These are phyloP conservation scores for Coniophora puteana DNA, from an alignment of 1,284 basidiomycete species.

Conservation along the genomic window DNA sequence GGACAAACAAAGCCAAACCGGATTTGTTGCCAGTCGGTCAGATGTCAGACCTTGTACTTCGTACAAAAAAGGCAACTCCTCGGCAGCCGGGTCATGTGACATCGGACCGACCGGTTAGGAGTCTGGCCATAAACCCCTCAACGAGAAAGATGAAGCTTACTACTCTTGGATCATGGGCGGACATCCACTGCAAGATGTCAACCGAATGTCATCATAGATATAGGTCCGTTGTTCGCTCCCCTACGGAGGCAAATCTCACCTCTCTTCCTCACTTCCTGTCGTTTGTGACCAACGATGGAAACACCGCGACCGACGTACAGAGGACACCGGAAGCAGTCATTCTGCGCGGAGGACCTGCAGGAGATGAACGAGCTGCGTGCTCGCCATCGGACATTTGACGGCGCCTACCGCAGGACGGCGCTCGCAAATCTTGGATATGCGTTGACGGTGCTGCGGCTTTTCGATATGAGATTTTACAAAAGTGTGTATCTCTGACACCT, in stretches of 20 bases:
- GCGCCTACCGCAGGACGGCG: slow-evolving; percentile 76
- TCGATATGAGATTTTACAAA: slow-evolving; percentile 65
- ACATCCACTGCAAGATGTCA: too few species aligned
- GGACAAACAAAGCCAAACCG: too few species aligned
- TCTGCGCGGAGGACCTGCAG: slow-evolving; percentile 51
- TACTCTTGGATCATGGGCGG: too few species aligned
- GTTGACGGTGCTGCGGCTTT: slow-evolving; percentile 71
- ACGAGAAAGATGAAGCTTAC: too few species aligned
- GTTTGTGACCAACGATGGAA: too few species aligned
- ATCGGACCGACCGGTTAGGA: too few species aligned
- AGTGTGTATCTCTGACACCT: slow-evolving; percentile 40
- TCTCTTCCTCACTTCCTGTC: background rate
- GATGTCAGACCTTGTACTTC: too few species aligned
- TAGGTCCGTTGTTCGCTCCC: background rate
- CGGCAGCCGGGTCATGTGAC: too few species aligned
- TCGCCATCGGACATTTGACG: slow-evolving; percentile 76
- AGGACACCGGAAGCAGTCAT: slow-evolving; percentile 58
- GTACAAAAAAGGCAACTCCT: too few species aligned
- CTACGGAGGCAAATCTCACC: background rate
- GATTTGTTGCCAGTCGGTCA: too few species aligned
- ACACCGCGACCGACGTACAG: slow-evolving; percentile 36
- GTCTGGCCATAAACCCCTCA: too few species aligned
- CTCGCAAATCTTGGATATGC: slow-evolving; percentile 74
- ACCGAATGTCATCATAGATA: slow-evolving; percentile 3
- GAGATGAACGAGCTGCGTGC: slow-evolving; percentile 76